phyloP scores from a whole-genome alignment of 2,329 filamentous ascomycete genomes.

The Microascus cirrosus region DNA sequence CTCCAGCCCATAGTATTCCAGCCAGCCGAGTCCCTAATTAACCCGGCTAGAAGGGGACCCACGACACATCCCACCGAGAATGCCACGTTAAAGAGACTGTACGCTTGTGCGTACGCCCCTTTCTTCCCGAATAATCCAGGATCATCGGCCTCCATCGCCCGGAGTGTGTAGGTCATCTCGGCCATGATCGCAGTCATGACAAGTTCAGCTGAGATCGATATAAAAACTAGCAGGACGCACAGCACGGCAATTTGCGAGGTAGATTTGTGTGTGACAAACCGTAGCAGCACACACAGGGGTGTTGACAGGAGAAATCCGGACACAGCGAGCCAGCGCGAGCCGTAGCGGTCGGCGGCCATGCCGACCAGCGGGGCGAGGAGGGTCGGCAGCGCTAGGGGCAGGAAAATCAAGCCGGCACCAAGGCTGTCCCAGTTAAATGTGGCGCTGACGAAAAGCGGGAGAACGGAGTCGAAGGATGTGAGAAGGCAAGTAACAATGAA shows the following conservation, averaged over 20 bases:
- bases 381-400: neutral
- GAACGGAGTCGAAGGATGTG: neutral
- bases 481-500: neutral
- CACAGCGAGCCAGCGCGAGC: neutral
- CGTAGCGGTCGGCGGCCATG: neutral
- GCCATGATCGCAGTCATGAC: neutral
- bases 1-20: too few relatives aligned
- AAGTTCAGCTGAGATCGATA: neutral
- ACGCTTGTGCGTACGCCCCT: neutral
- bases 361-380: neutral
- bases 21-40: too few relatives aligned
- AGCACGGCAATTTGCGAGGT: neutral
- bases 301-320: neutral
- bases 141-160: neutral
- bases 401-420: neutral
- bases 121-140: neutral
- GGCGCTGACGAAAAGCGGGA: neutral
- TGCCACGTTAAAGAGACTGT: too few relatives aligned
- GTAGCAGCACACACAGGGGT: neutral
- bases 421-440: neutral
- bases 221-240: neutral
- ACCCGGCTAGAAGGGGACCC: too few relatives aligned
- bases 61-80: too few relatives aligned
- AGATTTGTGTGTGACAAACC: neutral
- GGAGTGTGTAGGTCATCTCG: neutral